Conservation (phyloP, 345 rosid species). For the Syzygium aromaticum region DNA sequence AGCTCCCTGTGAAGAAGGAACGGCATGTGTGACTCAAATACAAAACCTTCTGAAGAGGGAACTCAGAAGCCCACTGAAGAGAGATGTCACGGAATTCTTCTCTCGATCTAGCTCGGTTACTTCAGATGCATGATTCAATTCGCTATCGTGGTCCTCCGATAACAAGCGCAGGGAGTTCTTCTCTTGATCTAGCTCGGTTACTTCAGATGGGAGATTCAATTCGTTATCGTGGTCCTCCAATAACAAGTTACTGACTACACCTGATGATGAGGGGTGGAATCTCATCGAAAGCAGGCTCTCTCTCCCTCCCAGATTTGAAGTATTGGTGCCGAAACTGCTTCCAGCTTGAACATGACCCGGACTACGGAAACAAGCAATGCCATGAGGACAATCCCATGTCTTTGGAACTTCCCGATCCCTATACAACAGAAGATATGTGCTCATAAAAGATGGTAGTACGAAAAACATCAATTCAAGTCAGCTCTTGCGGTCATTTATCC, state of each 20-base stretch:
- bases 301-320: neutral
- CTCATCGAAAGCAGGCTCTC: neutral
- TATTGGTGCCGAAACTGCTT: accelerated
- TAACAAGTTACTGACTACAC: neutral
- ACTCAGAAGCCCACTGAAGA: neutral
- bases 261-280: neutral
- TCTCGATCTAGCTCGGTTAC: no score
- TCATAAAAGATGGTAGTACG: neutral
- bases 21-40: neutral
- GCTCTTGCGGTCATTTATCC: no score
- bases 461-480: neutral
- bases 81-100: no score
- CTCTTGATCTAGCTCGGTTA: neutral
- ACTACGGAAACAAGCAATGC: neutral
- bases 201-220: neutral
- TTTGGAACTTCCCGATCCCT: neutral
- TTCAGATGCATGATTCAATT: no score
- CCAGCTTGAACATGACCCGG: neutral
- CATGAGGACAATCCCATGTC: neutral
- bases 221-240: neutral
- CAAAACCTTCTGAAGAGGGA: neutral
- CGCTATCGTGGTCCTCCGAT: no score
- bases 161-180: neutral
- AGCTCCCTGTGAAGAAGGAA: neutral
- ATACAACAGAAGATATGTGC: neutral